Evolutionary conservation across 179 eudicot species (phyloP), one percentile per base, ranked within the genome.

Genomic region (Beta macrorhiza): DNA sequence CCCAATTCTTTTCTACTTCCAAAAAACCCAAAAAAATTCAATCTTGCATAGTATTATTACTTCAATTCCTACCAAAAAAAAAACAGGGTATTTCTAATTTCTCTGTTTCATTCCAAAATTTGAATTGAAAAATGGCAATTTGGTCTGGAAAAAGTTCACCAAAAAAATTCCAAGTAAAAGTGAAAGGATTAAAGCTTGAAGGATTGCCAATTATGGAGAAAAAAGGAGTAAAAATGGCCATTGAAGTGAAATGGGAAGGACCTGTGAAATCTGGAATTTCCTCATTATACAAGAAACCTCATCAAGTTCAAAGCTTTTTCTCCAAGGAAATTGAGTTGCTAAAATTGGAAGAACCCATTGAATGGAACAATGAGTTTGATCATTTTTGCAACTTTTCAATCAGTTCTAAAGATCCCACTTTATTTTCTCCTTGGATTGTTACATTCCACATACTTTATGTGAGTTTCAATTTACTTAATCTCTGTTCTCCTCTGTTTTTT

Each of bases 181-280:
- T 88, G 74, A 83, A 82, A 75, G 81, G 79, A 25, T 7, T 84
- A 55, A 87, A 76, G 85, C 87, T 91, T 0, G 85, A 87, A 75
- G 85, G 81, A 2, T 61, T 82, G 3, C 82, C 16, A 11, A 77
- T 68, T 20, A 57, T 44, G n/a, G 83, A 57, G 1, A 81, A 29
- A 55, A 59, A 37, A 52, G 67, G 55, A 16, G 80, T 72, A 5
- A 88, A 75, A 42, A 62, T 84, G 15, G 86, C 81, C 51, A 61
- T 91, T 29, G 87, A 87, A 74, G 70, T 89, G 4, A 90, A 80
- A 83, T 91, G 91, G 92, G 84, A 83, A 80, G 92, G 88, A 10
- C 63, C 69, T 14, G 32, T 73, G 7, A 88, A 84, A 79, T n/a
- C 82, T 20, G 90, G 87, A 8, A 20, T 89, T 25, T 83, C 86